phyloP scores from a whole-genome alignment of 169 alveolate genomes.

The Amoebophrya sp. region DNA sequence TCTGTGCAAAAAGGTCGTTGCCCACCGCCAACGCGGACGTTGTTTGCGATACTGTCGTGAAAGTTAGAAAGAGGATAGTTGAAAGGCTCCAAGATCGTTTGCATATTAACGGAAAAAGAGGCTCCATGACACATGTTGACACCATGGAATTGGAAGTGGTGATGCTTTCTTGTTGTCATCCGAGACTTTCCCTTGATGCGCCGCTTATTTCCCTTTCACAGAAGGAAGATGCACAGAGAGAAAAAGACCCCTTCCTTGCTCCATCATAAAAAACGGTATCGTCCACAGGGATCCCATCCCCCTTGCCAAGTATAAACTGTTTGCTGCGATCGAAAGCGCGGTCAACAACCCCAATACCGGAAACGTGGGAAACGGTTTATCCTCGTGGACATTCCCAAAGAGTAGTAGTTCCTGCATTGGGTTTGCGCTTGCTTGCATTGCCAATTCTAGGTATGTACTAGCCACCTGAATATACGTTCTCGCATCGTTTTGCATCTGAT shows the following conservation, averaged over 20 bases:
- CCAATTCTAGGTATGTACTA: not conserved
- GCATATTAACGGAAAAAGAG: too few relatives aligned
- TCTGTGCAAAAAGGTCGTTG: not conserved
- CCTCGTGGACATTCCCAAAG: not conserved
- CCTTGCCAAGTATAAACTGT: not conserved
- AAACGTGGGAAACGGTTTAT: not conserved
- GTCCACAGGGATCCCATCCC: too few relatives aligned
- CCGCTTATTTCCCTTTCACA: too few relatives aligned
- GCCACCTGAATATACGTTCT: not conserved
- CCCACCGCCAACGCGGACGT: slow-evolving; percentile 5
- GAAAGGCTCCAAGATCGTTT: too few relatives aligned
- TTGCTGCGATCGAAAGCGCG: not conserved
- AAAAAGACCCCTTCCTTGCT: too few relatives aligned
- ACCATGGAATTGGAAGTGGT: too few relatives aligned
- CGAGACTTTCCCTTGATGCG: too few relatives aligned
- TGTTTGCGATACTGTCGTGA: not conserved
- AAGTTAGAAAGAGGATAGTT: too few relatives aligned
- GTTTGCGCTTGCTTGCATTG: not conserved
- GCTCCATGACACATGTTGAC: too few relatives aligned
- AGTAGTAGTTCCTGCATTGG: not conserved
- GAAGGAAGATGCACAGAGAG: too few relatives aligned
- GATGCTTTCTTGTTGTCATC: too few relatives aligned
- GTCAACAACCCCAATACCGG: not conserved
- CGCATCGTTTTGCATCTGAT: not conserved
- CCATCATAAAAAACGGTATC: too few relatives aligned